Base-by-base conservation (phyloP, 257 asterid genomes). In the Solanum commersonii region DNA sequence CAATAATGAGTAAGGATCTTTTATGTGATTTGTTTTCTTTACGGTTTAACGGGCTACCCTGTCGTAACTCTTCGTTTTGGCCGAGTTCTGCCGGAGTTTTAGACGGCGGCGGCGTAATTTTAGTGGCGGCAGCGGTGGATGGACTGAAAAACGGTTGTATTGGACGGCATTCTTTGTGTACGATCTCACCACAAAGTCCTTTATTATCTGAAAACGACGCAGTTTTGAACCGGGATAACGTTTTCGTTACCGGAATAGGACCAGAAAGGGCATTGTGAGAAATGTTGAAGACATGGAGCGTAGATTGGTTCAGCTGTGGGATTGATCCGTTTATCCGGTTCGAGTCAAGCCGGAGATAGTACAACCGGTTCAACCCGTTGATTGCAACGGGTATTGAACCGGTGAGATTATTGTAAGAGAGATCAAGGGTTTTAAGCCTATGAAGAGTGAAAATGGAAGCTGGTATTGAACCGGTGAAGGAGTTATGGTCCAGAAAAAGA, bases 321-420 rank as follows among this genome's bases (percentile, higher is more conserved):
- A 96, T 81, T 16, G 99, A 93, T n/a, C 98, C 98, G 86, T 91
- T 95, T 87, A 96, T 89, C 88, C 97, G 91, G 95, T 96, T 96
- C 87, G 92, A 95, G 29, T 96, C 98, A 52, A 96, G 93, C 14
- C 98, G 94, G 88, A 96, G 98, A 65, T 85, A 93, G 91, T 88
- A 92, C 89, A 96, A 67, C 82, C 96, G 91, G 89, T 92, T 95
- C 37, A 96, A 84, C 3, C 71, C 83, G 87, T 89, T 92, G 6
- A 96, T 76, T 0, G 93, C 88, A 0, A 10, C 20, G 3, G 98
- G 94, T 12, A 96, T 83, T 3, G 92, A 22, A 71, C 98, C 98
- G 89, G 94, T 76, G 18, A 96, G 91, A 87, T 94, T 92, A 90
- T 96, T 96, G 87, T 87, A 77, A 0, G 99, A 95, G 12, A 95